Evolutionary conservation across 768 basidiomycete genomes (phyloP), one percentile per base, ranked within the genome.

Genomic region (Russula sp.): DNA sequence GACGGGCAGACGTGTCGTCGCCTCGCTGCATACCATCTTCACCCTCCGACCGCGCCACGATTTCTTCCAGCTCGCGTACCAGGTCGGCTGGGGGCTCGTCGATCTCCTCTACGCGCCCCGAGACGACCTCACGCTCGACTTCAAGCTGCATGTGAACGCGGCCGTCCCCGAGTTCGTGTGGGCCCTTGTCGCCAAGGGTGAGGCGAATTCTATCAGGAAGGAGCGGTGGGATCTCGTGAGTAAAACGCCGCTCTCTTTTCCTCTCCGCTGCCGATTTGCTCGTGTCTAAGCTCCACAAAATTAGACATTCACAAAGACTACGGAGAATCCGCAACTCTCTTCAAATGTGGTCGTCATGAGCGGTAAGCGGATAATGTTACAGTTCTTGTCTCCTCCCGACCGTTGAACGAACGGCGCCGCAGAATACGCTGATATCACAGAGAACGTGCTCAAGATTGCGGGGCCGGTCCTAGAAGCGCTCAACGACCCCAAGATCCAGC

Each of bases 341-440:
- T 66, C 80, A 0, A 75, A 78, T 20, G 76, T 87, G 48, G 82
- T 85, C 13, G 80, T 93, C 67, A 91, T 94, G 87, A 86, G 90
- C 61, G 85, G 85, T 85, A 68, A 47, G 67, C 47, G 25, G 36
- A 11, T 18, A 8, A 20, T n/a, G 34, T 25, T 7, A 41, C 25
- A 29, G 25, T 20, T 20, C 22, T 45, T 39, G n/a, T 45, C 8
- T 25, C 32, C 25, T 25, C 14, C 16, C n/a, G 34, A 46, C 34
- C n/a, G 5, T 61, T 59, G 56, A 18, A 18, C 48, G 49, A 43
- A 39, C 53, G 42, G 47, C 51, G 38, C 41, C 50, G 34, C 71
- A 84, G 94, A 97, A 75, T 90, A 83, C 66, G 89, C 89, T 10
- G 94, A 96, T 67, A 78, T 92, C 58, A 89, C 90, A 2, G 90